phyloP scores from a whole-genome alignment of 2,329 filamentous ascomycete genomes.

The Colletotrichum cordylinicola region DNA sequence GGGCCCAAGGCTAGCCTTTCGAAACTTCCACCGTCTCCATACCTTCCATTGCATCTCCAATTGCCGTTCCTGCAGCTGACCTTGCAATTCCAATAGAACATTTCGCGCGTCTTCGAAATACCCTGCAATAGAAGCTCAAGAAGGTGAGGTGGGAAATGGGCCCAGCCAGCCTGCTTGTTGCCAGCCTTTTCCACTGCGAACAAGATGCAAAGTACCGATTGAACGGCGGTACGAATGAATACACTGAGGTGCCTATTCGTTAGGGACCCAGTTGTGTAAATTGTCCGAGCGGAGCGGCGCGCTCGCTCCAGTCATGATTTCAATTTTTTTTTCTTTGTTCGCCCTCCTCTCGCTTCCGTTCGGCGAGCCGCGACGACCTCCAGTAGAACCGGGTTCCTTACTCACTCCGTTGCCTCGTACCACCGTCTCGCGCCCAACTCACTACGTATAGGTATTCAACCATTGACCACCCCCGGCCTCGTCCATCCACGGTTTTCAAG shows the following conservation, averaged over 20 bases:
- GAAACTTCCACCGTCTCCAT: slow-evolving; percentile 10
- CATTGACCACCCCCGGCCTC: not conserved
- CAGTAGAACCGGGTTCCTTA: not conserved
- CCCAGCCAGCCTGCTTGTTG: not conserved
- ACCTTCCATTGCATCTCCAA: slow-evolving; percentile 19
- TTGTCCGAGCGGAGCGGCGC: slow-evolving; percentile 3
- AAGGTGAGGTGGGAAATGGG: not conserved
- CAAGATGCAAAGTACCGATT: not conserved
- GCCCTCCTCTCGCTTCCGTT: not conserved
- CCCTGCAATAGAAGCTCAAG: not conserved
- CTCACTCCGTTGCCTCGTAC: not conserved
- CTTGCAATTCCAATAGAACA: not conserved
- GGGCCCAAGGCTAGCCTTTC: not conserved
- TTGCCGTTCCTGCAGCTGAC: slow-evolving; percentile 1
- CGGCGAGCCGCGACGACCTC: not conserved
- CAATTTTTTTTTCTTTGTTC: not conserved
- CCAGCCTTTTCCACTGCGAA: not conserved
- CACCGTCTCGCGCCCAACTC: not conserved
- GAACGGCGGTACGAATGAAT: not conserved
- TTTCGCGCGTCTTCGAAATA: not conserved
- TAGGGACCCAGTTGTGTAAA: not conserved
- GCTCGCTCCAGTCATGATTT: not conserved
- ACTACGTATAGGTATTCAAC: not conserved
- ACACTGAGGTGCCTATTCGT: not conserved
- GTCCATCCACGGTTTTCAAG: not conserved